Percentiles rank a stretch among this genome's conserved stretches.
These are phyloP conservation scores for Boletus insuetus DNA, from an alignment of 768 basidiomycete species.

Conservation along the genomic window DNA sequence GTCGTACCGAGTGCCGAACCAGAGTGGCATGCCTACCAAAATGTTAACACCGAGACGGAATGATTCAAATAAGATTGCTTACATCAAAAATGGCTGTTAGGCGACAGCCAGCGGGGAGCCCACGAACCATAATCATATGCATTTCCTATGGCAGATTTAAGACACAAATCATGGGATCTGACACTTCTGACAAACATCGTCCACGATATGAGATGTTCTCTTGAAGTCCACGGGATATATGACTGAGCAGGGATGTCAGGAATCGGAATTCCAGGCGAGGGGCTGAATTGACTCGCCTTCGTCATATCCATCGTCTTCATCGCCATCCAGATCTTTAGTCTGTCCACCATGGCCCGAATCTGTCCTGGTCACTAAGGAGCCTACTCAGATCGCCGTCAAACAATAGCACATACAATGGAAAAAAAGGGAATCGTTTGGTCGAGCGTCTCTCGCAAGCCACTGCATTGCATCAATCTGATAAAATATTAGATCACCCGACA, in stretches of 20 bases:
- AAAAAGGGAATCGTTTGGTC: slow-evolving; percentile 82
- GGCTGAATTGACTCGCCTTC: slow-evolving; percentile 48
- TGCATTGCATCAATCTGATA: slow-evolving; percentile 72
- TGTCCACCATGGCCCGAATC: slow-evolving; percentile 96
- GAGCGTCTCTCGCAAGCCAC: slow-evolving; percentile 85
- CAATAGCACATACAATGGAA: slow-evolving; percentile 67
- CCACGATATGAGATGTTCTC: slow-evolving; percentile 72
- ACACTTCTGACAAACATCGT: slow-evolving; percentile 63
- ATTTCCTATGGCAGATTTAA: slow-evolving; percentile 44
- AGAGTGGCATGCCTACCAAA: slow-evolving; percentile 77
- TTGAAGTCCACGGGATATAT: slow-evolving; percentile 84
- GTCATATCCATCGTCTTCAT: slow-evolving; percentile 82
- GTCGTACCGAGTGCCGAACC: slow-evolving; percentile 75
- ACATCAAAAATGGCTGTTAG: slow-evolving; percentile 82
- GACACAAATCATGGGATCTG: neutral
- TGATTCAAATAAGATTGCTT: slow-evolving; percentile 26
- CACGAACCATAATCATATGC: slow-evolving; percentile 77
- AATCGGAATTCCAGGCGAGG: neutral
- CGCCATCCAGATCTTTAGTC: slow-evolving; percentile 76
- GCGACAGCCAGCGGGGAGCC: slow-evolving; percentile 83
- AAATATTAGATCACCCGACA: neutral
- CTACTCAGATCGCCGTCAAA: neutral
- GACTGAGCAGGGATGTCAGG: slow-evolving; percentile 38
- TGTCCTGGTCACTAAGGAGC: slow-evolving; percentile 19
- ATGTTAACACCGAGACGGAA: neutral